Evolutionary conservation across 2,329 filamentous ascomycete genomes (phyloP).

Genomic region (Cordyceps tenuipes): DNA sequence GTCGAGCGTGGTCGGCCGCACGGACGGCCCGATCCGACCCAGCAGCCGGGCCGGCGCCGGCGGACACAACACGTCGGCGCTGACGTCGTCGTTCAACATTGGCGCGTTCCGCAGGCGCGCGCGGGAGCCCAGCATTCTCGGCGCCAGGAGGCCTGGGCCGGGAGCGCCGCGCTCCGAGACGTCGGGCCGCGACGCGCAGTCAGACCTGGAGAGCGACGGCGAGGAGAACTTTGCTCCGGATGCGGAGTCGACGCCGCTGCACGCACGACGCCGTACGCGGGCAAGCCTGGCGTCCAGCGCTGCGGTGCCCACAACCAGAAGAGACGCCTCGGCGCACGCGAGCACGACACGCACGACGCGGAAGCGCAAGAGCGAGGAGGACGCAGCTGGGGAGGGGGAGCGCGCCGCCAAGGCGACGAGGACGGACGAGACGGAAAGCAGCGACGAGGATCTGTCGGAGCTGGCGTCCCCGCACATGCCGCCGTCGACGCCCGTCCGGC

Average conservation of each 20-base stretch:
- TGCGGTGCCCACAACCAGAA: constrained; percentile 5
- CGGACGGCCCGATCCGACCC: constrained; percentile 44
- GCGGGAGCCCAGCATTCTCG: constrained; percentile 54
- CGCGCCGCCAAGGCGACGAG: not conserved
- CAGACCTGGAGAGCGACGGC: constrained; percentile 36
- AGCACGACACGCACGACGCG: constrained; percentile 31
- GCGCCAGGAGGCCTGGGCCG: constrained; percentile 23
- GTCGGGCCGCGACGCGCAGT: constrained; percentile 24
- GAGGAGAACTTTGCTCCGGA: constrained; percentile 47
- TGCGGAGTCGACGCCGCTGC: constrained; percentile 59
- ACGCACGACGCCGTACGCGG: constrained; percentile 33
- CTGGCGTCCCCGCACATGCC: constrained; percentile 28
- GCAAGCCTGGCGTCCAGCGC: constrained; percentile 18
- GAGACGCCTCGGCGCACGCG: constrained; percentile 18
- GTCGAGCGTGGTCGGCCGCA: constrained; percentile 43
- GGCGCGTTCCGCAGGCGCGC: constrained; percentile 49
- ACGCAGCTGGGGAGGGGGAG: constrained; percentile 9
- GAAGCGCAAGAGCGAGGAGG: constrained; percentile 47
- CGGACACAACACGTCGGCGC: constrained; percentile 30
- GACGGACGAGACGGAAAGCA: constrained; percentile 20
- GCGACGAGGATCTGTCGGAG: constrained; percentile 31
- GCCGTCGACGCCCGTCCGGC: constrained; percentile 18
- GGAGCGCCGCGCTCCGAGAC: constrained; percentile 23
- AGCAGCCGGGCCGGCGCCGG: constrained; percentile 37
- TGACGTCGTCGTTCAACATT: constrained; percentile 46